Base-by-base conservation (phyloP, 176 grass and related monocot genomes). In the Musa beccarii region DNA sequence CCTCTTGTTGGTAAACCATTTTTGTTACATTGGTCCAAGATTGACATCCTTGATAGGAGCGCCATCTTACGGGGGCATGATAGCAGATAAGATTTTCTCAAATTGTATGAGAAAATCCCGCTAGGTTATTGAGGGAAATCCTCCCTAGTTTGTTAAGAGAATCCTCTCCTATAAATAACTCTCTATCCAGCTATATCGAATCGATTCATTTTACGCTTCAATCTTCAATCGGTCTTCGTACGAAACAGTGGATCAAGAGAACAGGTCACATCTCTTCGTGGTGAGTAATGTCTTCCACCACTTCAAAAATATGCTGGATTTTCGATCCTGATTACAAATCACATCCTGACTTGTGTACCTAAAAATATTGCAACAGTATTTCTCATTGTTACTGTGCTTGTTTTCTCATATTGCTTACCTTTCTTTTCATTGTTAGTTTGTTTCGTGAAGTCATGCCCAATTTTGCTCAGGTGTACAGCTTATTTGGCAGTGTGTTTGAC, bases 401-500 rank as follows among this genome's bases (percentile, higher is more conserved):
- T 43, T 10, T 78, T 55, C 9, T 63, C 12, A 71, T 77, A 25
- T 71, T 78, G 85, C 34, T 82, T 16, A 54, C 22, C 51, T 54
- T 69, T 73, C 19, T 88, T 72, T 71, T 68, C 12, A 22, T 22
- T 22, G 22, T 22, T 22, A 22, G 22, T 51, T 72, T 43, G 52
- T 78, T 75, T 69, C 55, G 21, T 87, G 59, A 54, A 96, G 87
- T 54, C 51, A 83, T 86, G 83, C 89, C 89, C 79, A 85, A 92
- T 59, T 96, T 96, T 79, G 63, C 86, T 69, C 88, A 63, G 86
- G 90, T 94, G 29, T 94, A 98, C 84, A 82, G 63, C 77, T 98
- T 98, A 65, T 84, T 98, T 57, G 95, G 88, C 12, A 91, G 88
- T 20, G 52, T 98, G 77, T 98, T 94, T 89, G 95, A 98, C 63